Evolutionary conservation across 106 monocot genomes (phyloP), one percentile per base, ranked within the genome.

Genomic region (Chionographis japonica): DNA sequence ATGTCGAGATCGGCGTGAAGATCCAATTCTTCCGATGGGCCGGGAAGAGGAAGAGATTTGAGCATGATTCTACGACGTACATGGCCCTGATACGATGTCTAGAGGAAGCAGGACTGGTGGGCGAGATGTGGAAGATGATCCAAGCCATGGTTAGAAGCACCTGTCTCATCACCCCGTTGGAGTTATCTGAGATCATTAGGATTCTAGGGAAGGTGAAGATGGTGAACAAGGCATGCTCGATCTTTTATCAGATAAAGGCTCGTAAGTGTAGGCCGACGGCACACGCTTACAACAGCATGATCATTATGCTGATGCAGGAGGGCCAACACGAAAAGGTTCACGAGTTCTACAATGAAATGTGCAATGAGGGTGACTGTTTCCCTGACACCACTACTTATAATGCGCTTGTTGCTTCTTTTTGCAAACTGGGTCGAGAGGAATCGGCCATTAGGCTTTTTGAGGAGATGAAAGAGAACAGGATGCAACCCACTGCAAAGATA

Each of bases 271-370:
- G 60, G 17, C 92, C 92, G 4, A 92, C 77, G 11, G 58, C 86
- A 10, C 73, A 72, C 50, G 69, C 75, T 54, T 97, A 97, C 73
- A 97, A 97, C 53, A 70, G 42, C 72, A 89, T 97, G 82, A 92
- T 97, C 62, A 68, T 80, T 8, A 87, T 92, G 84, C 49, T 92
- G 54, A 85, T 89, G 73, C 86, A 83, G 61, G 92, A 83, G 67
- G 95, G 89, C 4, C 92, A 92, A 13, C 74, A 85, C 75, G 95
- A 92, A 74, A 97, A 92, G 75, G 95, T 97, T 8, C 84, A 89
- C 42, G 95, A 97, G 73, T 80, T 97, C 52, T 97, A 92, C 69
- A 83, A 76, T 12, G 95, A 97, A 66, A 97, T 97, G 95, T 86
- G 89, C 80, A 75, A 67, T 50, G 89, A 92, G 9, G 95, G 89